A percentile compares a stretch with the other conserved stretches of the same genome.
These are phyloP conservation scores for Parathielavia appendiculata DNA, from an alignment of 495 filamentous ascomycete genomes.

Conservation along the genomic window DNA sequence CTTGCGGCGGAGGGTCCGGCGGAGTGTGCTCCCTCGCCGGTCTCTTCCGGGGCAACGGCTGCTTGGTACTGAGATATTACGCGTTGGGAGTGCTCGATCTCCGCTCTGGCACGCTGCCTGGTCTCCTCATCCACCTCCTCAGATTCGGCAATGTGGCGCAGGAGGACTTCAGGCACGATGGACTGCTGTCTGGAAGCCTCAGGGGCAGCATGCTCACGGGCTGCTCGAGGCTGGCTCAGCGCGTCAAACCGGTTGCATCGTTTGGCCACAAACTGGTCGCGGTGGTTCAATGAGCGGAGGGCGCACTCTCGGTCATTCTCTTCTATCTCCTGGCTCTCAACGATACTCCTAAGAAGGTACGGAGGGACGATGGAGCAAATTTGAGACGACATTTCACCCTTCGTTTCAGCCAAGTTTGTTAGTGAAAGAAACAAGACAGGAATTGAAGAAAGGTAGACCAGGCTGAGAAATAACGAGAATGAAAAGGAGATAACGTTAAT, in stretches of 20 bases:
- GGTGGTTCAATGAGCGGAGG: slow-evolving; percentile 25
- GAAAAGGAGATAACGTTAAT: too few relatives aligned
- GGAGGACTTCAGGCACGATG: slow-evolving; percentile 37
- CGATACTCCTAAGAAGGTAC: slow-evolving; percentile 36
- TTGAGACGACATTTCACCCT: slow-evolving; percentile 19
- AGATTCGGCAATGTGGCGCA: slow-evolving; percentile 34
- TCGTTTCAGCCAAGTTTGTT: too few relatives aligned
- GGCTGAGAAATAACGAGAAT: too few relatives aligned
- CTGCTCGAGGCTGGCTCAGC: slow-evolving; percentile 25
- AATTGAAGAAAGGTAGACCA: too few relatives aligned
- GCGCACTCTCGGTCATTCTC: slow-evolving; percentile 27
- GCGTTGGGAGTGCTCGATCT: slow-evolving; percentile 31
- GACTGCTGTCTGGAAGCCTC: slow-evolving; percentile 13
- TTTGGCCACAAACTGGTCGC: slow-evolving; percentile 24
- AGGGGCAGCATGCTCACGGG: background rate
- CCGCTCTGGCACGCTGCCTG: slow-evolving; percentile 29
- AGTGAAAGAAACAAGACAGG: too few relatives aligned
- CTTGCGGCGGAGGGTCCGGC: slow-evolving; percentile 1
- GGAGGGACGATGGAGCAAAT: slow-evolving; percentile 38
- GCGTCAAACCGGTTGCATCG: slow-evolving; percentile 29
- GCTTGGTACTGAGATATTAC: slow-evolving; percentile 17
- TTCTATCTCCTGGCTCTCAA: slow-evolving; percentile 27
- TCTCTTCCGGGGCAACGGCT: slow-evolving; percentile 5
- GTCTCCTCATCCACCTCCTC: slow-evolving; percentile 37
- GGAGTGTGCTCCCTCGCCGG: slow-evolving; percentile 16